Percentiles rank a stretch among this genome's conserved stretches.
Evolutionary conservation across 1,284 basidiomycete genomes (phyloP).

Genomic region (Anthracocystis walkeri): DNA sequence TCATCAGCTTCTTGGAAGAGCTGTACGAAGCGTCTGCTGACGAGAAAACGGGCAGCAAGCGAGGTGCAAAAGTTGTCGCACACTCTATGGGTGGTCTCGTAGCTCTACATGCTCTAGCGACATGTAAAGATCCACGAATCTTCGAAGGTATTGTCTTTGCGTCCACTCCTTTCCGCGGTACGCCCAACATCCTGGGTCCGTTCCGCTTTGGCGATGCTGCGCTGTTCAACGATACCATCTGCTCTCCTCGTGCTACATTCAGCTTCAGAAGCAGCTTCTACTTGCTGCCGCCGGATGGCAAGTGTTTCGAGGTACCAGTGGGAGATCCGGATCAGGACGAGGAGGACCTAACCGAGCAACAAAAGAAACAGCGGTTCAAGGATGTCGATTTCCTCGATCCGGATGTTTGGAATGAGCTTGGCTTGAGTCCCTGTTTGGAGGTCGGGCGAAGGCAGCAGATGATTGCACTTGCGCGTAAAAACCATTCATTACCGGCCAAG

Average conservation of each 20-base stretch:
- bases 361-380: slow-evolving; percentile 27
- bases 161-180: slow-evolving; percentile 66
- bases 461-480: slow-evolving; percentile 14
- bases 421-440: slow-evolving; percentile 50
- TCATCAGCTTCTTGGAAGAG: slow-evolving; percentile 31
- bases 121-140: slow-evolving; percentile 60
- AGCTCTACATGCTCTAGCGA: slow-evolving; percentile 65
- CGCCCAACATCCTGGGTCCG: slow-evolving; percentile 68
- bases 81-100: slow-evolving; percentile 70
- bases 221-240: slow-evolving; percentile 63
- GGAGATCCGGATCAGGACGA: slow-evolving; percentile 33
- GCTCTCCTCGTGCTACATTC: slow-evolving; percentile 65
- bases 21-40: slow-evolving; percentile 53
- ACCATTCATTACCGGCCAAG: not conserved
- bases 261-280: slow-evolving; percentile 68
- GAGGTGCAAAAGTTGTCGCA: slow-evolving; percentile 67
- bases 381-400: slow-evolving; percentile 57
- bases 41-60: slow-evolving; percentile 20
- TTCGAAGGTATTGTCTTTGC: slow-evolving; percentile 67
- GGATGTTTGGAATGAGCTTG: slow-evolving; percentile 48
- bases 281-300: slow-evolving; percentile 59
- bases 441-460: slow-evolving; percentile 25
- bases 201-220: slow-evolving; percentile 67
- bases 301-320: slow-evolving; percentile 51
- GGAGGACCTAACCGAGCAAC: slow-evolving; percentile 32